Conservation (phyloP, 225 moss, liverwort and hornwort species). For the Pleurozium schreberi region DNA sequence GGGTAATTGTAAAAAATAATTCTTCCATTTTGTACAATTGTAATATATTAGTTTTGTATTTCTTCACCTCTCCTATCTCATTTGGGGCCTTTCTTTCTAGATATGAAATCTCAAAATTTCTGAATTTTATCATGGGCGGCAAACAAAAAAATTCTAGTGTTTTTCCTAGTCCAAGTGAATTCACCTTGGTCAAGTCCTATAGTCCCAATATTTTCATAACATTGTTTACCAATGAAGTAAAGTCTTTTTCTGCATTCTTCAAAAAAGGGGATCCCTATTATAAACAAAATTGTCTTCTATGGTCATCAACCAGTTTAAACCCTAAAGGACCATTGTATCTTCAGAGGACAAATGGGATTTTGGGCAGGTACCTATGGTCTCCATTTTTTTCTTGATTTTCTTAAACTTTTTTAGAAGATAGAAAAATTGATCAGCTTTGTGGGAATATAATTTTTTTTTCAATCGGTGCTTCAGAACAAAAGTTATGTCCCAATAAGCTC, state of each 20-base stretch:
- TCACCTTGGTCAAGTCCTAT: rapidly evolving
- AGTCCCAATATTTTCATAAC: not conserved
- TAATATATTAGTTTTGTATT: not conserved
- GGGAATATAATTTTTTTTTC: too few species aligned
- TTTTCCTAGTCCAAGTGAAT: not conserved
- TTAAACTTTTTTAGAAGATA: too few species aligned
- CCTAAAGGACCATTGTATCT: too few species aligned
- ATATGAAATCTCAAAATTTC: not conserved
- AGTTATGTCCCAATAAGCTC: too few species aligned
- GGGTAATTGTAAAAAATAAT: not conserved
- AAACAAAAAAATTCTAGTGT: not conserved
- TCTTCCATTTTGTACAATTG: not conserved
- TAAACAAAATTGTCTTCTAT: not conserved
- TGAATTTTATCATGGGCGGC: too few species aligned
- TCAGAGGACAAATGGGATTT: too few species aligned
- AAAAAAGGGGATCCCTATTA: rapidly evolving
- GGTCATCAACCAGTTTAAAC: rapidly evolving
- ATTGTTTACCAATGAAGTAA: not conserved
- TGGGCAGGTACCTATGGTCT: too few species aligned
- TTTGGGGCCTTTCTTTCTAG: not conserved
- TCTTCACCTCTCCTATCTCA: not conserved
- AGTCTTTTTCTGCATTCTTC: not conserved
- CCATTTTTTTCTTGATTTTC: too few species aligned
- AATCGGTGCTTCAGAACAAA: too few species aligned
- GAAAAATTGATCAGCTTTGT: too few species aligned